Evolutionary conservation across 2,329 filamentous ascomycete species (phyloP).

Genomic region (Arthroderma sp.): DNA sequence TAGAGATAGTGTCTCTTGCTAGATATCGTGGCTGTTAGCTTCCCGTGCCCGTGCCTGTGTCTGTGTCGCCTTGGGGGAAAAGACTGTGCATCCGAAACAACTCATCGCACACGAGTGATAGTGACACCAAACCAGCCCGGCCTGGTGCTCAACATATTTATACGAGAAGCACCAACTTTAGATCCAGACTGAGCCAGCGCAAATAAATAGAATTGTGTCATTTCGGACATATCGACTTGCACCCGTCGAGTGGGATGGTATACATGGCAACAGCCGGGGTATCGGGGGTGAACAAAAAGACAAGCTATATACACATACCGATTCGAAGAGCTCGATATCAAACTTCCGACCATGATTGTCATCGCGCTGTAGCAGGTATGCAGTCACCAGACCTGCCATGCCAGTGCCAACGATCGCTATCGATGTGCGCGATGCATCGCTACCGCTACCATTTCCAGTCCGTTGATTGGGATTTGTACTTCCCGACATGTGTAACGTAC

Average conservation of each 20-base stretch:
- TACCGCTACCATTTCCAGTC: not conserved
- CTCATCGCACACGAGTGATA: not conserved
- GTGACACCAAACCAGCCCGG: not conserved
- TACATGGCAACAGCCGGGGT: not conserved
- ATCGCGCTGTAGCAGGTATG: constrained; percentile 36
- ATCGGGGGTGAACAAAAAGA: not conserved
- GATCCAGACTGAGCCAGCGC: not conserved
- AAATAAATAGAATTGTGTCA: not conserved
- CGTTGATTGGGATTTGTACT: not conserved
- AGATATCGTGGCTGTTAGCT: not conserved
- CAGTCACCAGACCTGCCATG: constrained; percentile 39
- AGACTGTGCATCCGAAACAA: not conserved
- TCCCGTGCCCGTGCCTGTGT: not conserved
- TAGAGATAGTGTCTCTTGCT: constrained; percentile 36
- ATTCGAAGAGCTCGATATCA: constrained; percentile 36
- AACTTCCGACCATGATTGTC: constrained; percentile 24
- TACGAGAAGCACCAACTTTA: not conserved
- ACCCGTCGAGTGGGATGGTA: not conserved
- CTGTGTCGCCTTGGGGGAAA: not conserved
- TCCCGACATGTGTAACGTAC: not conserved
- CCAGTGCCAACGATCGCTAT: constrained; percentile 40
- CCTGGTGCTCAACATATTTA: not conserved
- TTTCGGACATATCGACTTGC: not conserved
- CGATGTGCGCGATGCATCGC: constrained; percentile 12
- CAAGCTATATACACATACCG: constrained; percentile 23